phyloP scores from a whole-genome alignment of 768 basidiomycete genomes.

The Heimioporus sp. region DNA sequence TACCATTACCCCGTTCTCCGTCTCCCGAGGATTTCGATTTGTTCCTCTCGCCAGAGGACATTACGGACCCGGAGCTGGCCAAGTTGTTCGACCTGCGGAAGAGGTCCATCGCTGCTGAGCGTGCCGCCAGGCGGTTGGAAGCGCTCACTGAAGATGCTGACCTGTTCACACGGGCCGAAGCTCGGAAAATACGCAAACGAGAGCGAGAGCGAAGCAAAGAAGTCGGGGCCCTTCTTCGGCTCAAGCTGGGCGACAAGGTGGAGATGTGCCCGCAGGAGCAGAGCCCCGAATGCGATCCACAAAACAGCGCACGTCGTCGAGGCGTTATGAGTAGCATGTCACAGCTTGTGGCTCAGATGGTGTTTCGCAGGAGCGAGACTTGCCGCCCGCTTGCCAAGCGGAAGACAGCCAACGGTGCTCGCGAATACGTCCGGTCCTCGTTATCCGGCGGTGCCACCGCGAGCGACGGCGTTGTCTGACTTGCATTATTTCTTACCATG shows the following conservation, averaged over 20 bases:
- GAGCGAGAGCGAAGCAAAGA: slow-evolving; percentile 57
- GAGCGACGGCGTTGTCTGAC: neutral
- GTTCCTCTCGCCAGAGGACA: slow-evolving; percentile 32
- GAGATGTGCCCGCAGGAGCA: slow-evolving; percentile 20
- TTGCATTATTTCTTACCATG: slow-evolving; percentile 5
- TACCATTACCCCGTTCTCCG: slow-evolving; percentile 39
- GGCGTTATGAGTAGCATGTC: slow-evolving; percentile 31
- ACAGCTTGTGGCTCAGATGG: slow-evolving; percentile 48
- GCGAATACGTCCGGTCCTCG: slow-evolving; percentile 28
- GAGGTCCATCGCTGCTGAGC: slow-evolving; percentile 34
- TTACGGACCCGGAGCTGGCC: slow-evolving; percentile 37
- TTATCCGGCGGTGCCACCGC: slow-evolving; percentile 23
- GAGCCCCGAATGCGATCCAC: slow-evolving; percentile 22
- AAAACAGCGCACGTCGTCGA: slow-evolving; percentile 18
- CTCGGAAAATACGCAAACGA: slow-evolving; percentile 43
- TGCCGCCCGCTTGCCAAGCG: slow-evolving; percentile 38
- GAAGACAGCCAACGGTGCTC: slow-evolving; percentile 18
- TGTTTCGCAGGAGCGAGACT: slow-evolving; percentile 41
- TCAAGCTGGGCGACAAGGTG: slow-evolving; percentile 45
- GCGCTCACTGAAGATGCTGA: slow-evolving; percentile 35
- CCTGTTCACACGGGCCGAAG: slow-evolving; percentile 40
- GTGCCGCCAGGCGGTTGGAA: slow-evolving; percentile 30
- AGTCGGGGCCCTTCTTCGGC: slow-evolving; percentile 51
- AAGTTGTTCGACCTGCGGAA: slow-evolving; percentile 41
- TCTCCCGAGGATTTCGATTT: slow-evolving; percentile 43